Evolutionary conservation across 179 eudicot species (phyloP).

Genomic region (Nepenthes alata): DNA sequence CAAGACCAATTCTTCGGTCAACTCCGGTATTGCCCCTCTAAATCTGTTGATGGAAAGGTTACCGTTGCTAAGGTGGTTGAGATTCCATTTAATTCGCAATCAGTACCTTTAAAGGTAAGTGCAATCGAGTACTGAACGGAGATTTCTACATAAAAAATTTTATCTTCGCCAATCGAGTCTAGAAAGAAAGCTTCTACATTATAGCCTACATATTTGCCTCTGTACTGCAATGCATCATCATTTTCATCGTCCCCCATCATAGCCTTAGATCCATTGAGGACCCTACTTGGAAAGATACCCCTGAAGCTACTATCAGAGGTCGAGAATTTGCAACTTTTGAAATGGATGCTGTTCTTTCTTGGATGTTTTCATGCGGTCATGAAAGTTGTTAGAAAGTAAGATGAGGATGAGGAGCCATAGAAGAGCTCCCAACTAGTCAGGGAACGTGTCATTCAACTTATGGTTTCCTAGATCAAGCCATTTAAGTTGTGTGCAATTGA

Average conservation of each 20-base stretch:
- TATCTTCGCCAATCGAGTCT: neutral
- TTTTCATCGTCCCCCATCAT: neutral
- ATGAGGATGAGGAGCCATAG: conserved; percentile 13
- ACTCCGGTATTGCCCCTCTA: too few relatives aligned
- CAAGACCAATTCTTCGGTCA: neutral
- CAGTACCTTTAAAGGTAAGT: too few relatives aligned
- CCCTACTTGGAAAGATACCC: too few relatives aligned
- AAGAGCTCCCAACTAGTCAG: conserved; percentile 4
- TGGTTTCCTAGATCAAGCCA: conserved; percentile 15
- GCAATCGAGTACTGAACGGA: neutral
- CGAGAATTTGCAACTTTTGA: neutral
- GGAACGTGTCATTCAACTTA: conserved; percentile 13
- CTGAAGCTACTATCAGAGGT: too few relatives aligned
- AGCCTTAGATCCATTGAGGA: neutral
- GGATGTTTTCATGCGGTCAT: conserved; percentile 6
- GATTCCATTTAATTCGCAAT: too few relatives aligned
- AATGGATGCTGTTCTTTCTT: neutral
- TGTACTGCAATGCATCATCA: neutral
- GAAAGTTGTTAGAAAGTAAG: conserved; percentile 12
- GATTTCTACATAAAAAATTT: too few relatives aligned
- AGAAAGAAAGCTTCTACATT: neutral
- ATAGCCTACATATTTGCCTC: too few relatives aligned
- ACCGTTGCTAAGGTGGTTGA: neutral
- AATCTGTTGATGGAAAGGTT: neutral
- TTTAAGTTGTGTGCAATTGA: conserved; percentile 6